Evolutionary conservation across 1,284 basidiomycete species (phyloP).

Genomic region (Sporisorium iseilematis-ciliati): DNA sequence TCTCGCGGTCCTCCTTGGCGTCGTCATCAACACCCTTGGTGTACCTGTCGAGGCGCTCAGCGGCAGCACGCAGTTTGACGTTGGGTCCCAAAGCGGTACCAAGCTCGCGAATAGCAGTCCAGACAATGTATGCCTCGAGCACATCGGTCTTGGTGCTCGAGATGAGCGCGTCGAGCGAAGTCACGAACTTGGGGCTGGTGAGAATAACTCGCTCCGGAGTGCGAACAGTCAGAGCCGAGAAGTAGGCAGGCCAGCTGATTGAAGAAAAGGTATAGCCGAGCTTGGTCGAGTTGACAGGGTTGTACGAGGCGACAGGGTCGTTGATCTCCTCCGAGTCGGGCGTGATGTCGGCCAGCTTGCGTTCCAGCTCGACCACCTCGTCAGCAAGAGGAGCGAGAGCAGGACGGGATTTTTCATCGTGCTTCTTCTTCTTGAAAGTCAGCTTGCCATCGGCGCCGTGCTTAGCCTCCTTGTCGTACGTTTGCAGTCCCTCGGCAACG

Average conservation of each 20-base stretch:
- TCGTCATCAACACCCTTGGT: slow-evolving; percentile 86
- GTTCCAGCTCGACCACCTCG: slow-evolving; percentile 84
- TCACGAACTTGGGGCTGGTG: slow-evolving; percentile 84
- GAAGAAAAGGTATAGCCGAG: slow-evolving; percentile 75
- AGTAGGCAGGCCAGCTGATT: slow-evolving; percentile 84
- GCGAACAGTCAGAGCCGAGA: slow-evolving; percentile 81
- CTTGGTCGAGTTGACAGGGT: slow-evolving; percentile 81
- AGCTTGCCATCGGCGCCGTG: slow-evolving; percentile 27
- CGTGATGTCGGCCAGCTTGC: slow-evolving; percentile 81
- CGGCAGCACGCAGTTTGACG: slow-evolving; percentile 69
- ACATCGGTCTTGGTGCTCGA: slow-evolving; percentile 78
- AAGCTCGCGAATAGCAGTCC: slow-evolving; percentile 64
- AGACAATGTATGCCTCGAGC: slow-evolving; percentile 84
- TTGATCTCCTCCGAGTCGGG: slow-evolving; percentile 74
- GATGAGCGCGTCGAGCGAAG: slow-evolving; percentile 79
- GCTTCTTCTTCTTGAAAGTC: slow-evolving; percentile 69
- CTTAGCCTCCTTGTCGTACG: slow-evolving; percentile 73
- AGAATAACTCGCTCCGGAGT: slow-evolving; percentile 76
- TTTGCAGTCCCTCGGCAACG: slow-evolving; percentile 77
- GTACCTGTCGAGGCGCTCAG: slow-evolving; percentile 78
- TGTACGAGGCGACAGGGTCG: slow-evolving; percentile 88
- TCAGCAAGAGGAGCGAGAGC: slow-evolving; percentile 76
- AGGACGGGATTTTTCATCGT: slow-evolving; percentile 72
- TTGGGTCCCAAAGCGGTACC: slow-evolving; percentile 56
- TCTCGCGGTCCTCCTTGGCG: slow-evolving; percentile 82